Conservation (phyloP, 1,284 basidiomycete species). For the Pascua guehoae region DNA sequence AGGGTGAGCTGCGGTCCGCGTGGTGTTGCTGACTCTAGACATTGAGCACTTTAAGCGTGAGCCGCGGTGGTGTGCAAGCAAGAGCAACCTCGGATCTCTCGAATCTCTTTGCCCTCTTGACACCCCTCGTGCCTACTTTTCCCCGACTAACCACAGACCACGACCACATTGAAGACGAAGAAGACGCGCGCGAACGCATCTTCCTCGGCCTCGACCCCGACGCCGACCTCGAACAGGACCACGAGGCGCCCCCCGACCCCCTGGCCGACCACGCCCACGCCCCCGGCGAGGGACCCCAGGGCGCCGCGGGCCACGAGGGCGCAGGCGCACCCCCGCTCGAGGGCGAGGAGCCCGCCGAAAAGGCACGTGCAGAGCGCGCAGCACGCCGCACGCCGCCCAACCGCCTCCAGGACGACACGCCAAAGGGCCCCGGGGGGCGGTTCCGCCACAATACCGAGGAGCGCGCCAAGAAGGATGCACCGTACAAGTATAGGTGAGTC, state of each 20-base stretch:
- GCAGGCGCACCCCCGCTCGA: not conserved
- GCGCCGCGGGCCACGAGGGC: conserved; percentile 1
- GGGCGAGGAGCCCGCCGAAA: not conserved
- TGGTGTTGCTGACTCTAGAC: conserved; percentile 23
- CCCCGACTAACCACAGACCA: conserved; percentile 65
- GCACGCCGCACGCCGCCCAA: conserved; percentile 2
- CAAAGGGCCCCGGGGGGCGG: not conserved
- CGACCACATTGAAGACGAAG: conserved; percentile 73
- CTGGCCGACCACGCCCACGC: conserved; percentile 43
- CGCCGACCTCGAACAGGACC: conserved; percentile 40
- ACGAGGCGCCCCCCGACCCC: conserved; percentile 37
- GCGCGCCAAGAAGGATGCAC: conserved; percentile 39
- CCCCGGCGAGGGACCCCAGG: conserved; percentile 34
- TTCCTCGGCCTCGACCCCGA: conserved; percentile 41
- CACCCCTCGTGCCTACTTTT: too few species aligned
- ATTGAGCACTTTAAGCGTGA: conserved; percentile 43
- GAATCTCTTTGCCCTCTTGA: too few species aligned
- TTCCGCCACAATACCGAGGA: conserved; percentile 27
- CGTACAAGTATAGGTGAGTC: conserved; percentile 28
- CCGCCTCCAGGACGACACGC: conserved; percentile 4
- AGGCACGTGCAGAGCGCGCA: conserved; percentile 1
- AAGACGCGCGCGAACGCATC: conserved; percentile 57
- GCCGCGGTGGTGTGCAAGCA: not conserved
- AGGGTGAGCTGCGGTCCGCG: conserved; percentile 55
- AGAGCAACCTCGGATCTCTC: too few species aligned